Conservation (phyloP, 2,329 filamentous ascomycete species). For the Ilyonectria sp. region DNA sequence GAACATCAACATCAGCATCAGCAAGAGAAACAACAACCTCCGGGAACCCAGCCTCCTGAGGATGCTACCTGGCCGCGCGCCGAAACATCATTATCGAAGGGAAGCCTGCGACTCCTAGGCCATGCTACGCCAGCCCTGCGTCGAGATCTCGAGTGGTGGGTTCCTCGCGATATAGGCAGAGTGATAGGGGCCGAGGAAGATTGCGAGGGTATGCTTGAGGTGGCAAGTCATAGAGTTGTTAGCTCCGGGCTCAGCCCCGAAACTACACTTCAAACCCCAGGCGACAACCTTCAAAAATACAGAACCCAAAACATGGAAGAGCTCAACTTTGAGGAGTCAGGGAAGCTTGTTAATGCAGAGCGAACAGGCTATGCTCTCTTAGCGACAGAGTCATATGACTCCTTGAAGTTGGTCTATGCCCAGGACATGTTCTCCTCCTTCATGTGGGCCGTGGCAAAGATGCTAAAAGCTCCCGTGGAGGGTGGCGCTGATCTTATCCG, state of each 20-base stretch:
- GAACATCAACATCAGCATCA: constrained; percentile 22
- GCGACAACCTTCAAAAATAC: not conserved
- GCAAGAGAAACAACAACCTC: constrained; percentile 18
- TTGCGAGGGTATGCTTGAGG: not conserved
- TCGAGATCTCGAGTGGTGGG: constrained; percentile 38
- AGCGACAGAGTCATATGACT: constrained; percentile 25
- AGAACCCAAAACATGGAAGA: not conserved
- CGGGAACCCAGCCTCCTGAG: not conserved
- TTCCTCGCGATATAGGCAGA: constrained; percentile 24
- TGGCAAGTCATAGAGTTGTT: not conserved
- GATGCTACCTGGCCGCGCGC: constrained; percentile 36
- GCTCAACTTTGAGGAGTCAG: not conserved
- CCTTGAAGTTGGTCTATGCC: constrained; percentile 38
- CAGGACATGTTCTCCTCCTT: constrained; percentile 50
- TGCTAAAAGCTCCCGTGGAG: constrained; percentile 13
- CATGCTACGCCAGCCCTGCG: constrained; percentile 14
- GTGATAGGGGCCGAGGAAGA: constrained; percentile 27
- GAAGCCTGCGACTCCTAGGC: constrained; percentile 37
- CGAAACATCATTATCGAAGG: constrained; percentile 19
- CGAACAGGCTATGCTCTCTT: constrained; percentile 17
- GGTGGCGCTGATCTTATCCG: constrained; percentile 1
- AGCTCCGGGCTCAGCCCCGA: not conserved
- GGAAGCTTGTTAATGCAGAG: not conserved
- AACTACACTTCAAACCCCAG: not conserved
- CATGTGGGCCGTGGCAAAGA: constrained; percentile 46